phyloP scores from a whole-genome alignment of 2,329 filamentous ascomycete species.

The Fusarium cicatricum region DNA sequence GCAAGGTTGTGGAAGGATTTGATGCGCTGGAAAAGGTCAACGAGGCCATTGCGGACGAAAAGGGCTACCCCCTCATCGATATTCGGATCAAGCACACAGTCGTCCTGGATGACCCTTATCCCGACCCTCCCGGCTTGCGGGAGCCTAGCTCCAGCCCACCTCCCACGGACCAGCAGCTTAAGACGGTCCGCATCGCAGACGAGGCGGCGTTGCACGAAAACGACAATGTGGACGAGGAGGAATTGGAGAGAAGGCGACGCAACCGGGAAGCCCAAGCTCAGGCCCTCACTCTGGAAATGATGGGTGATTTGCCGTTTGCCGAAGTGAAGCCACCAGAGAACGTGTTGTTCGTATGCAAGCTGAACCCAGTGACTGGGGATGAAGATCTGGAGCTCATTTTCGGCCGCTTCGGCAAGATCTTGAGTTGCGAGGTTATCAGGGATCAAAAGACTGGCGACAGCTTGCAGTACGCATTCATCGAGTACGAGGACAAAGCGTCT shows the following conservation, averaged over 20 bases:
- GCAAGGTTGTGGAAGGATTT: constrained; percentile 94
- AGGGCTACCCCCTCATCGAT: constrained; percentile 88
- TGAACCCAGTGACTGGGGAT: constrained; percentile 95
- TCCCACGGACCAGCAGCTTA: constrained; percentile 84
- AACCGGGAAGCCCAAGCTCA: constrained; percentile 94
- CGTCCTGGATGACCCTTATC: constrained; percentile 89
- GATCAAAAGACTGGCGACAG: constrained; percentile 95
- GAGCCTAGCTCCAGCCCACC: constrained; percentile 83
- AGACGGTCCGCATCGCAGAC: constrained; percentile 89
- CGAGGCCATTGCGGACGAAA: constrained; percentile 83
- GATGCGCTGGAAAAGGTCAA: constrained; percentile 95
- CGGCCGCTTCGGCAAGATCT: constrained; percentile 91
- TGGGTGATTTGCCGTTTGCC: constrained; percentile 95
- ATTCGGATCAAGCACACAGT: constrained; percentile 95
- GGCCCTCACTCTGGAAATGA: constrained; percentile 95
- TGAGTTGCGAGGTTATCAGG: constrained; percentile 95
- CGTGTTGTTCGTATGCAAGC: constrained; percentile 96
- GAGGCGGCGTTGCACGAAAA: constrained; percentile 84
- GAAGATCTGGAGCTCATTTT: constrained; percentile 96
- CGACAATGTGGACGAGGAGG: constrained; percentile 76
- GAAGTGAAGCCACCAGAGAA: constrained; percentile 98
- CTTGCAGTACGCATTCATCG: constrained; percentile 96
- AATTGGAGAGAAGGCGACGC: constrained; percentile 78
- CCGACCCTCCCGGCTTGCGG: constrained; percentile 78
- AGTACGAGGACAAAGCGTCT: constrained; percentile 90